phyloP scores from a whole-genome alignment of 1,284 basidiomycete genomes.

The Cystobasidiaceae sp. region DNA sequence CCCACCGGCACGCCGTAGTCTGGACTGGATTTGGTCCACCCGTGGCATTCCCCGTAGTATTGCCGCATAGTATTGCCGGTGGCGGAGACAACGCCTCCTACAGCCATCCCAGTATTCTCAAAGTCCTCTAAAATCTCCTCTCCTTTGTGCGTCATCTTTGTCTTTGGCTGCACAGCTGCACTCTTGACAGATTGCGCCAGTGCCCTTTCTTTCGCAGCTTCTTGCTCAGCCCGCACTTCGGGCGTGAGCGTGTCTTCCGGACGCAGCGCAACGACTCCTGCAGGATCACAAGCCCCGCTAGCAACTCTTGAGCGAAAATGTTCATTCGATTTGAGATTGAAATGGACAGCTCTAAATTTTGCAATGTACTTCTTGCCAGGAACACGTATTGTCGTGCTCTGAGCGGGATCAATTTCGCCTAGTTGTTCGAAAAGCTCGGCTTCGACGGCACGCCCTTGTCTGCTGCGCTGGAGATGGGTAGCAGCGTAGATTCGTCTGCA shows the following conservation, averaged over 20 bases:
- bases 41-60: too few species aligned
- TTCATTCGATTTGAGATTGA: conserved; percentile 42
- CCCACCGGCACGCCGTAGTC: too few species aligned
- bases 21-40: too few species aligned
- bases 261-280: conserved; percentile 70
- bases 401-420: conserved; percentile 36
- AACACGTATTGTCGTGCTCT: conserved; percentile 27
- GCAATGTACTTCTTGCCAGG: conserved; percentile 39
- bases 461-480: neutral
- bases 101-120: conserved; percentile 21
- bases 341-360: conserved; percentile 42
- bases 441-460: conserved; percentile 38
- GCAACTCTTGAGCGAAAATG: conserved; percentile 54
- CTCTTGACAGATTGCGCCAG: conserved; percentile 74
- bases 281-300: conserved; percentile 58
- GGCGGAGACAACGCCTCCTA: too few species aligned
- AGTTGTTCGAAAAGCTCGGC: conserved; percentile 36
- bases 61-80: too few species aligned
- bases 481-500: neutral
- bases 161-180: conserved; percentile 62
- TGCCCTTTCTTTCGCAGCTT: conserved; percentile 68
- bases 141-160: conserved; percentile 84
- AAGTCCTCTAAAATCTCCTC: conserved; percentile 75
- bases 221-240: conserved; percentile 70
- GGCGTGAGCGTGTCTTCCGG: conserved; percentile 78